phyloP scores from a whole-genome alignment of 1,284 basidiomycete genomes.

The Ustilago nuda region DNA sequence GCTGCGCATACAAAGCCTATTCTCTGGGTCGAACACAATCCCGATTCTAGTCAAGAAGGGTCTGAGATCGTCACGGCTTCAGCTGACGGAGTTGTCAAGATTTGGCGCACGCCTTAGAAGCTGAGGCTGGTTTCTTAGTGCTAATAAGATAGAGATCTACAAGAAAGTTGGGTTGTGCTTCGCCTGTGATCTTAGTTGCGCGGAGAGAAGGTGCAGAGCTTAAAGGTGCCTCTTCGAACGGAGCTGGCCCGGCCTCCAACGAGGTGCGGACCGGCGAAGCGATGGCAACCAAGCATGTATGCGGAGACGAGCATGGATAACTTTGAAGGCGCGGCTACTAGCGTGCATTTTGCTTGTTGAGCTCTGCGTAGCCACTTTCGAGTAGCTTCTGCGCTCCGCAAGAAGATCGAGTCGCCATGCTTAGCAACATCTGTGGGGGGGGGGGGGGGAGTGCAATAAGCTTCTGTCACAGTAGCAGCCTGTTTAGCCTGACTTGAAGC shows the following conservation, averaged over 20 bases:
- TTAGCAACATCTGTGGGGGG: neutral
- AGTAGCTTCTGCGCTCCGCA: neutral
- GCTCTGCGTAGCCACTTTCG: no score
- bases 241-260: neutral
- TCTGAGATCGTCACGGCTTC: constrained; percentile 84
- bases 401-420: neutral
- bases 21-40: constrained; percentile 87
- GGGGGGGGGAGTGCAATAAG: neutral
- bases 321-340: neutral
- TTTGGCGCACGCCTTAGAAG: constrained; percentile 47
- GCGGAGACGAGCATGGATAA: constrained; percentile 1
- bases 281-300: neutral
- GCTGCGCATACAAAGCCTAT: constrained; percentile 84
- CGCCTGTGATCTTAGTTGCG: neutral
- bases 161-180: neutral
- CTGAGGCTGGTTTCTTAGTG: neutral
- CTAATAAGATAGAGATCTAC: neutral
- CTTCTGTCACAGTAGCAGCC: neutral
- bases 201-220: neutral
- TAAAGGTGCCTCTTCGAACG: neutral
- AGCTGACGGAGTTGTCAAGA: constrained; percentile 72
- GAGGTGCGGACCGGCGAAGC: neutral
- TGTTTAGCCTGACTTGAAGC: neutral
- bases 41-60: constrained; percentile 68
- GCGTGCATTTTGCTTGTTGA: neutral